These are phyloP conservation scores for Fusarium keratoplasticum DNA, from an alignment of 2,329 filamentous ascomycete genomes.

Conservation along the genomic window DNA sequence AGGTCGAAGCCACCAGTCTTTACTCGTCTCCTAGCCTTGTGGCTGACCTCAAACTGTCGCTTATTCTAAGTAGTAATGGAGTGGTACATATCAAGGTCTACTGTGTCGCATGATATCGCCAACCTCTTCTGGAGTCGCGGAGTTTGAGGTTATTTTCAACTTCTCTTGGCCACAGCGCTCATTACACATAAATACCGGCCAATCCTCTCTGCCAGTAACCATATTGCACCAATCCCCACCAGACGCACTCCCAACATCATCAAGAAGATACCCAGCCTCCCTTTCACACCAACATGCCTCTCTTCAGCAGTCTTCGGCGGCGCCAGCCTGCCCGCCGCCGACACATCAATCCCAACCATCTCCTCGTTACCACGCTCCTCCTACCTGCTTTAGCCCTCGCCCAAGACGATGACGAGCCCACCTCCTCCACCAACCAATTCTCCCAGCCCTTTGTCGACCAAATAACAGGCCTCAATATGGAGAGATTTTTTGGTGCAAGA, in stretches of 20 bases:
- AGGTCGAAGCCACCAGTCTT: background rate
- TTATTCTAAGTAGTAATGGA: background rate
- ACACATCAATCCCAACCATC: background rate
- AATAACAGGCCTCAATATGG: conserved; percentile 49
- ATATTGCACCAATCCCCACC: background rate
- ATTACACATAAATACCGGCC: background rate
- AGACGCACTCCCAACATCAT: background rate
- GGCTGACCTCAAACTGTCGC: background rate
- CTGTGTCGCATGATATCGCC: background rate
- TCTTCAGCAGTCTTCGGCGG: background rate
- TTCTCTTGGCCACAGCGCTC: background rate
- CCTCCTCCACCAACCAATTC: background rate
- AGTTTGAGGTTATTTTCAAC: background rate
- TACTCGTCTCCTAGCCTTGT: background rate
- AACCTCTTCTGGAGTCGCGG: background rate
- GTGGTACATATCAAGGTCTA: background rate
- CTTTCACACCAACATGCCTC: background rate
- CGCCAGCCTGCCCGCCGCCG: background rate
- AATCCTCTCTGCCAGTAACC: background rate
- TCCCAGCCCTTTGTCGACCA: conserved; percentile 37
- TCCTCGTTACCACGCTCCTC: background rate
- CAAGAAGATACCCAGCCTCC: background rate
- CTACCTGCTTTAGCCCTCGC: background rate
- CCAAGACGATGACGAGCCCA: background rate
- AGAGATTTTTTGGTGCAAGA: conserved; percentile 53